Percentiles rank a stretch among this genome's conserved stretches.
Evolutionary conservation across 2,329 filamentous ascomycete genomes (phyloP).

Genomic region (Aspergillus pseudoglaucus): DNA sequence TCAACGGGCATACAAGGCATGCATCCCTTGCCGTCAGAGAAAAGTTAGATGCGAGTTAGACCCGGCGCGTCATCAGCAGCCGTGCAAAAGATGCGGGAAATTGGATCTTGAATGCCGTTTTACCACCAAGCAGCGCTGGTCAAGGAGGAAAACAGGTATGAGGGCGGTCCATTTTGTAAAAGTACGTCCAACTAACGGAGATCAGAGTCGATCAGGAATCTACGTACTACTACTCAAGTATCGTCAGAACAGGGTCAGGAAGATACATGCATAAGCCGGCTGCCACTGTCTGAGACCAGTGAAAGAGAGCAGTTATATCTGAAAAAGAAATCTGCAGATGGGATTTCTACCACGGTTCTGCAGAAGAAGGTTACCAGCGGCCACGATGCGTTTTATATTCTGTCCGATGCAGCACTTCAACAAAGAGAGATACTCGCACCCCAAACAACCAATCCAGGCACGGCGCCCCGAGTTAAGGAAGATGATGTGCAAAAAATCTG

Average conservation of each 20-base stretch:
- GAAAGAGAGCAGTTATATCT: constrained; percentile 3
- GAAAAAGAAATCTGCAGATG: constrained; percentile 22
- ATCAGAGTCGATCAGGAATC: too few relatives aligned
- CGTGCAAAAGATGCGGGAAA: constrained; percentile 45
- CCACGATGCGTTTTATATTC: constrained; percentile 48
- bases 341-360: constrained; percentile 33
- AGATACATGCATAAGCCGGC: constrained; percentile 3
- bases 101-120: constrained; percentile 48
- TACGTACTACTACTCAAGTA: constrained; percentile 3
- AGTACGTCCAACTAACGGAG: too few relatives aligned
- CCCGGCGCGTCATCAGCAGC: constrained; percentile 31
- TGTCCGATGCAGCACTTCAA: constrained; percentile 40
- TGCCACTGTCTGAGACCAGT: constrained; percentile 2
- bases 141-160: too few relatives aligned
- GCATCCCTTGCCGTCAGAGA: constrained; percentile 46
- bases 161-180: too few relatives aligned
- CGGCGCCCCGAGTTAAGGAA: constrained; percentile 33
- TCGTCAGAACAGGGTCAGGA: constrained; percentile 4
- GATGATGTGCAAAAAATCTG: constrained; percentile 40
- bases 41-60: constrained; percentile 49
- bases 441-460: constrained; percentile 8
- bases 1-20: constrained; percentile 51
- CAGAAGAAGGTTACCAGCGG: constrained; percentile 46
- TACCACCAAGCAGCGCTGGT: constrained; percentile 24
- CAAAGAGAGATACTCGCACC: too few relatives aligned